phyloP scores from a whole-genome alignment of 768 basidiomycete genomes.

The Agaricus blazei region DNA sequence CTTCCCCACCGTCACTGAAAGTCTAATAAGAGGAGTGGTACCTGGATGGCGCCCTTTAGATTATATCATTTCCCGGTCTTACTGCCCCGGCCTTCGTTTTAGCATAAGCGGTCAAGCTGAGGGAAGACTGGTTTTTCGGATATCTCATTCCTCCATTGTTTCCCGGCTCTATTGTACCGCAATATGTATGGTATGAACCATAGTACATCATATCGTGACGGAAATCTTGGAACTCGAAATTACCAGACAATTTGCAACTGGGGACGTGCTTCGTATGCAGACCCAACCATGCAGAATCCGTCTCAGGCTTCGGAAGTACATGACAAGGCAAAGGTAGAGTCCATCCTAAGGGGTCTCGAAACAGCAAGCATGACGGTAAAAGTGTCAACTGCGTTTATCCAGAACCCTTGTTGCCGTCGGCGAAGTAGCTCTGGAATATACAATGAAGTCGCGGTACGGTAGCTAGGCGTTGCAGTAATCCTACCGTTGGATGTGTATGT shows the following conservation, averaged over 20 bases:
- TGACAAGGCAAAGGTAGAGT: not conserved
- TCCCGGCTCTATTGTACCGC: conserved; percentile 1
- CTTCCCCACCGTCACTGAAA: not conserved
- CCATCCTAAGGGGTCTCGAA: not conserved
- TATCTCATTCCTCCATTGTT: conserved; percentile 1
- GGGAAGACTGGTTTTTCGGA: not conserved
- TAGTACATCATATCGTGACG: not conserved
- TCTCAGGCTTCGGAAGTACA: not conserved
- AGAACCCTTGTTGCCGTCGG: not conserved
- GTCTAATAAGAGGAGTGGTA: not conserved
- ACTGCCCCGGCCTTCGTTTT: not conserved
- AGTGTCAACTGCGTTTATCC: not conserved
- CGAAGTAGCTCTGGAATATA: not conserved
- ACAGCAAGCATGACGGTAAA: not conserved
- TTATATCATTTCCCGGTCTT: not conserved
- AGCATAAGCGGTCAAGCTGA: not conserved
- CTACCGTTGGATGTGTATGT: not conserved
- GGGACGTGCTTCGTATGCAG: not conserved
- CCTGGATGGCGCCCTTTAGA: not conserved
- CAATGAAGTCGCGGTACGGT: not conserved
- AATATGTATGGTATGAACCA: not conserved
- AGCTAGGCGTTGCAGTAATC: not conserved
- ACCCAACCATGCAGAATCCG: not conserved
- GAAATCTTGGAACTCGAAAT: not conserved
- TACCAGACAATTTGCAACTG: not conserved